These are phyloP conservation scores for Quercus tomentella DNA, from an alignment of 331 rosid species.

Conservation along the genomic window DNA sequence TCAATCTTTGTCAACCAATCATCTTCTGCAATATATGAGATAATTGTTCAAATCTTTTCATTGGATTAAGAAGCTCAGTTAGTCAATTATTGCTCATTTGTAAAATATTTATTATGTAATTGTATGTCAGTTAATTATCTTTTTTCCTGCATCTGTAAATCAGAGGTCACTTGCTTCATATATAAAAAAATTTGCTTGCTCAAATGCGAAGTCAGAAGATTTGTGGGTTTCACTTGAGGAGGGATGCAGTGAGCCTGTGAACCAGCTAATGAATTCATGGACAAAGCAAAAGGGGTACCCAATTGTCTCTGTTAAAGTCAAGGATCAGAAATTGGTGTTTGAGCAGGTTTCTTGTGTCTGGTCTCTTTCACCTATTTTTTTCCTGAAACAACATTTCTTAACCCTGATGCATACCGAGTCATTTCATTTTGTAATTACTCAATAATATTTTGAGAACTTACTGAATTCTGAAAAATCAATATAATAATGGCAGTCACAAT, in stretches of 20 bases:
- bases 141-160: not conserved
- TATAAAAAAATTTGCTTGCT: conserved; percentile 38
- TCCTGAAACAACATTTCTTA: not conserved
- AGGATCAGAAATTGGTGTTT: conserved; percentile 35
- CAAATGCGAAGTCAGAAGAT: conserved; percentile 50
- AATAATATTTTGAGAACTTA: no score
- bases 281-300: conserved; percentile 52
- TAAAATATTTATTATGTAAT: not conserved
- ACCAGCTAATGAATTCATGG: conserved; percentile 49
- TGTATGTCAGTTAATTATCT: not conserved
- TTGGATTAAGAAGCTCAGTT: not conserved
- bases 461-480: no score
- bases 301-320: conserved; percentile 37
- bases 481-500: no score
- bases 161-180: conserved; percentile 52
- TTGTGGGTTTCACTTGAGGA: conserved; percentile 54
- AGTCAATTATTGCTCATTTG: not conserved
- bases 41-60: not conserved
- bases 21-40: not conserved
- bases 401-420: not conserved
- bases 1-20: not conserved
- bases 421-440: not conserved
- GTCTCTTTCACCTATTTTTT: not conserved
- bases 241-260: conserved; percentile 47
- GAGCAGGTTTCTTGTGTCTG: conserved; percentile 31